These are phyloP conservation scores for Eucalyptus pauciflora DNA, from an alignment of 345 rosid species.

Conservation along the genomic window DNA sequence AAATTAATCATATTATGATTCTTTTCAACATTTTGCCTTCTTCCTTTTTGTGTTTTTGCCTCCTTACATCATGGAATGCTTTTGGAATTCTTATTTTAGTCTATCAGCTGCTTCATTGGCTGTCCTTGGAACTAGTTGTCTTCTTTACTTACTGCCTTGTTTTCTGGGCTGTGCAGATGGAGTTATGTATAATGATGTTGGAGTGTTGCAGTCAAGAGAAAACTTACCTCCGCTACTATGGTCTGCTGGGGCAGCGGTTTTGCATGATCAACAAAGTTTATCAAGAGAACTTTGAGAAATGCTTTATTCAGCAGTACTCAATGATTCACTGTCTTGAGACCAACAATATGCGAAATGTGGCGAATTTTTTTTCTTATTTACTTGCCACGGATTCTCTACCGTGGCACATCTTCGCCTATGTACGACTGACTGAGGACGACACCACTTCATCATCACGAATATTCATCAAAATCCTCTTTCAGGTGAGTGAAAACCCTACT, in stretches of 20 bases:
- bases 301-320: conserved; percentile 82
- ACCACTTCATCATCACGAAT: conserved; percentile 90
- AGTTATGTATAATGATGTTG: conserved; percentile 80
- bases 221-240: conserved; percentile 81
- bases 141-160: not conserved
- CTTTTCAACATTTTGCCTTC: not conserved
- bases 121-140: not conserved
- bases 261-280: conserved; percentile 83
- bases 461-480: conserved; percentile 90
- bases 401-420: conserved; percentile 83
- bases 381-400: conserved; percentile 78
- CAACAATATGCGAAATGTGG: conserved; percentile 77
- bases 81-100: not conserved
- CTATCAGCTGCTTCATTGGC: not conserved
- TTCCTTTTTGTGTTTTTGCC: not conserved
- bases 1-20: not conserved
- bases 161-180: conserved; percentile 52
- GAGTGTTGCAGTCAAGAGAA: conserved; percentile 94
- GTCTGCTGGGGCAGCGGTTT: conserved; percentile 82
- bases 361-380: conserved; percentile 83
- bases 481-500: conserved; percentile 29
- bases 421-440: conserved; percentile 83
- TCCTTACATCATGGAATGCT: not conserved
- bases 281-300: conserved; percentile 86
- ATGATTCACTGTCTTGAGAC: conserved; percentile 96